Base-by-base conservation (phyloP, 1,284 basidiomycete genomes). In the Leucoagaricus sp. region DNA sequence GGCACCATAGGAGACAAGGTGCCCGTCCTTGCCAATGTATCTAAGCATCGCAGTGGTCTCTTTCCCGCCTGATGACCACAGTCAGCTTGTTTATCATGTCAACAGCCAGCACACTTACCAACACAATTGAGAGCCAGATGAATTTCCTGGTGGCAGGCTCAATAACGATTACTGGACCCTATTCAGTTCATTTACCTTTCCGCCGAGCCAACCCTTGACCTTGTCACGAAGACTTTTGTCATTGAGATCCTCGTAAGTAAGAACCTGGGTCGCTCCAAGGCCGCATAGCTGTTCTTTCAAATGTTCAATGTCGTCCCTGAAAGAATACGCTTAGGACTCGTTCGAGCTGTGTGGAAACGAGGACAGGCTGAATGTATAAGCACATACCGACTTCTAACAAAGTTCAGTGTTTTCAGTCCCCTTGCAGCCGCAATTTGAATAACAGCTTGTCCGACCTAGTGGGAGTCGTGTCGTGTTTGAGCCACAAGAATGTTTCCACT, bases 1-100 rank as follows among this genome's bases (percentile, higher is more conserved):
- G 5, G 88, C 92, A 25, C 93, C 93, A 59, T 94, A 95, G 0
- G 93, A 91, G 8, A 94, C 88, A 1, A 93, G 73, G 61, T 87
- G 86, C 2, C 87, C 85, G 62, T 87, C 75, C 36, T 76, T 65
- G 8, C 85, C 85, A 1, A 94, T 74, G 12, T 88, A 72, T 49
- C 84, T 81, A 1, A 82, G 77, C 86, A 94, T 90, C 2, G 76
- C 63, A 0, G 81, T 81, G 0, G 90, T 91, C 45, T 85, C 77
- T 42, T 80, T 78, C 0, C 93, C 92, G 15, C 89, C 75, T 75
- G 38, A 33, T 15, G 31, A 36, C n/a, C n/a, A 44, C 44, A 48
- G 15, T 44, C 19, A n/a, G 33, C 49, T 28, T 36, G 8, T 17
- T 10, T 19, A 23, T 42, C 19, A 31, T 13, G 25, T 34, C 13